phyloP scores from a whole-genome alignment of 108 stramenopile genomes.

The Discostella stelligeroides region DNA sequence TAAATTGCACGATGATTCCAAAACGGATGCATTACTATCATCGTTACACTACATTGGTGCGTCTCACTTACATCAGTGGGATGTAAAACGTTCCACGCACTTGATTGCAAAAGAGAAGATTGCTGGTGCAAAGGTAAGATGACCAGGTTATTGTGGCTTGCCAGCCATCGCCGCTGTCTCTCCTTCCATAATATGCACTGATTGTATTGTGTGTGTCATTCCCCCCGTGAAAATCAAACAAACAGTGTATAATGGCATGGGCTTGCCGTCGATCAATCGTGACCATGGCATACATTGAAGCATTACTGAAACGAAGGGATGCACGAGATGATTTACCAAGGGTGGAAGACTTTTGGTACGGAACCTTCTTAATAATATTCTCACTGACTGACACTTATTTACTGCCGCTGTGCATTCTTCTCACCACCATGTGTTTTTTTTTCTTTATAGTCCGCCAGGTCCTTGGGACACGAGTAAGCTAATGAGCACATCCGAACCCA shows the following conservation, averaged over 20 bases:
- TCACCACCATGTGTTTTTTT: not conserved
- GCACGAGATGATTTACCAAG: constrained; percentile 23
- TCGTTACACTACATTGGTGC: constrained; percentile 44
- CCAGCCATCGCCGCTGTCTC: too few species aligned
- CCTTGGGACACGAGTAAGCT: constrained; percentile 20
- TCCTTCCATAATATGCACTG: too few species aligned
- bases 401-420: not conserved
- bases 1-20: constrained; percentile 2
- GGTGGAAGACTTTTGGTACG: constrained; percentile 39
- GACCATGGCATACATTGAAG: constrained; percentile 31
- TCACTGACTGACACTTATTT: not conserved
- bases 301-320: constrained; percentile 33
- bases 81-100: constrained; percentile 41
- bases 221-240: too few species aligned
- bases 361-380: too few species aligned
- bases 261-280: constrained; percentile 42
- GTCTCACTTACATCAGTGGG: constrained; percentile 36
- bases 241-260: constrained; percentile 46
- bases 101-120: constrained; percentile 41
- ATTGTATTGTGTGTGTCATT: too few species aligned
- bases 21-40: constrained; percentile 19
- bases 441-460: constrained; percentile 12
- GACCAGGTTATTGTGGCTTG: too few species aligned
- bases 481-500: constrained; percentile 7
- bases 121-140: constrained; percentile 41